A percentile compares a stretch with the other conserved stretches of the same genome.
phyloP scores from a whole-genome alignment of 345 rosid species.

The Dipteronia dyeriana region DNA sequence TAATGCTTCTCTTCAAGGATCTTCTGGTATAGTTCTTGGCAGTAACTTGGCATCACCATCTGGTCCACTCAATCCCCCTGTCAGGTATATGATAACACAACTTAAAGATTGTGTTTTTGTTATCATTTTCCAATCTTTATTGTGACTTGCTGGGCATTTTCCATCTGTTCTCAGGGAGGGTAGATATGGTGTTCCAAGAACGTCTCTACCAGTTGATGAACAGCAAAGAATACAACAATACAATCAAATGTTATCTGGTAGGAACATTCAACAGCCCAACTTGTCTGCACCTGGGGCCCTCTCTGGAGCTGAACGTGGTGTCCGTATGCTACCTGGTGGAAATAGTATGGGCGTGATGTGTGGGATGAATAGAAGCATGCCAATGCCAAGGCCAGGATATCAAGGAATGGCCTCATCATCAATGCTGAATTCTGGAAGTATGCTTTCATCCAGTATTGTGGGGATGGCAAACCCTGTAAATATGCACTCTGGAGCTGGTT shows the following conservation, averaged over 20 bases:
- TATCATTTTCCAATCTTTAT: conserved; percentile 20
- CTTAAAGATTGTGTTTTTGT: conserved; percentile 24
- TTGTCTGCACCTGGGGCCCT: conserved; percentile 66
- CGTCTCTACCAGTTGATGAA: conserved; percentile 77
- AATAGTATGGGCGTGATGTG: conserved; percentile 65
- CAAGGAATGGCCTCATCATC: conserved; percentile 77
- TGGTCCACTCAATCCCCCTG: conserved; percentile 56
- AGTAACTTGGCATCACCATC: conserved; percentile 58
- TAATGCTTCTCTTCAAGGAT: conserved; percentile 63
- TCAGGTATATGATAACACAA: conserved; percentile 45
- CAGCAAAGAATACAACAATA: conserved; percentile 75
- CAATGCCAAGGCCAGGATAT: conserved; percentile 75
- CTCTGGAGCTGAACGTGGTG: conserved; percentile 68
- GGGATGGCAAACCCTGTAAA: conserved; percentile 68
- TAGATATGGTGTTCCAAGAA: conserved; percentile 66
- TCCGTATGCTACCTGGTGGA: conserved; percentile 65
- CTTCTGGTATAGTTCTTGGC: conserved; percentile 63
- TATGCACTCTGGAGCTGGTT: conserved; percentile 65
- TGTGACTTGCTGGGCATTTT: conserved; percentile 6
- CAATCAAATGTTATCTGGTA: conserved; percentile 65
- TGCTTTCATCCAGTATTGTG: conserved; percentile 68
- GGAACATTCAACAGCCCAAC: conserved; percentile 74
- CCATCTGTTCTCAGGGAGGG: conserved; percentile 59
- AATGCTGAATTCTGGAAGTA: conserved; percentile 58
- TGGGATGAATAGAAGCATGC: conserved; percentile 69